These are phyloP conservation scores for Aspergillus nanangensis DNA, from an alignment of 495 filamentous ascomycete genomes.

Conservation along the genomic window DNA sequence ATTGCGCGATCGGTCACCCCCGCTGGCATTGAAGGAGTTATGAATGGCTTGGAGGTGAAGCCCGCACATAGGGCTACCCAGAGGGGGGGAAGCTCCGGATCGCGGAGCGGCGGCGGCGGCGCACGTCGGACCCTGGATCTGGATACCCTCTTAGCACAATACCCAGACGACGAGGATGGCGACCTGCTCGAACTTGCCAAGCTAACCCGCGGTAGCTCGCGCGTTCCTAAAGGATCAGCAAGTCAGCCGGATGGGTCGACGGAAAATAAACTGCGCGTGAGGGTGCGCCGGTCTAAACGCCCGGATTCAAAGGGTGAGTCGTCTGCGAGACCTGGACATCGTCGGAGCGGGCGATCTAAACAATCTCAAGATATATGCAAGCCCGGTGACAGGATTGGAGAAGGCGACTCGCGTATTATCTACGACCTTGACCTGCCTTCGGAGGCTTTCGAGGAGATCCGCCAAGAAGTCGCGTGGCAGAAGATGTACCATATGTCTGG, in stretches of 20 bases:
- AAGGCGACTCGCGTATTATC: slow-evolving; percentile 78
- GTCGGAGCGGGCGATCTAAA: slow-evolving; percentile 10
- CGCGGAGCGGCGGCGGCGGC: not conserved
- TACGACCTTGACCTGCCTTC: slow-evolving; percentile 56
- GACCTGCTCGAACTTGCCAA: slow-evolving; percentile 19
- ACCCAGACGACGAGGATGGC: slow-evolving; percentile 15
- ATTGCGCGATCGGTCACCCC: slow-evolving; percentile 16
- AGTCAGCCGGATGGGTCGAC: not conserved
- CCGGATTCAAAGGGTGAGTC: slow-evolving; percentile 24
- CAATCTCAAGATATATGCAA: slow-evolving; percentile 12
- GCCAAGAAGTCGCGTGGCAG: slow-evolving; percentile 79
- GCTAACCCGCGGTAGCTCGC: slow-evolving; percentile 10
- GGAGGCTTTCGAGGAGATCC: slow-evolving; percentile 65
- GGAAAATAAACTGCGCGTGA: slow-evolving; percentile 22
- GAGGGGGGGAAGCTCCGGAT: slow-evolving; percentile 1
- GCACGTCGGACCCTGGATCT: slow-evolving; percentile 8
- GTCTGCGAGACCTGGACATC: slow-evolving; percentile 4
- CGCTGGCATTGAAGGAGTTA: slow-evolving; percentile 33
- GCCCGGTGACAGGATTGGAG: slow-evolving; percentile 49
- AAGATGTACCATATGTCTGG: slow-evolving; percentile 90
- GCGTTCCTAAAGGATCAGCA: slow-evolving; percentile 7
- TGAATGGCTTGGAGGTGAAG: slow-evolving; percentile 31
- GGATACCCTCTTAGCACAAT: slow-evolving; percentile 15
- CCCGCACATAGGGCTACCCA: not conserved
- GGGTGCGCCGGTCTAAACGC: slow-evolving; percentile 29